Base-by-base conservation (phyloP, 345 rosid species). In the Eucalyptus erythrocorys region DNA sequence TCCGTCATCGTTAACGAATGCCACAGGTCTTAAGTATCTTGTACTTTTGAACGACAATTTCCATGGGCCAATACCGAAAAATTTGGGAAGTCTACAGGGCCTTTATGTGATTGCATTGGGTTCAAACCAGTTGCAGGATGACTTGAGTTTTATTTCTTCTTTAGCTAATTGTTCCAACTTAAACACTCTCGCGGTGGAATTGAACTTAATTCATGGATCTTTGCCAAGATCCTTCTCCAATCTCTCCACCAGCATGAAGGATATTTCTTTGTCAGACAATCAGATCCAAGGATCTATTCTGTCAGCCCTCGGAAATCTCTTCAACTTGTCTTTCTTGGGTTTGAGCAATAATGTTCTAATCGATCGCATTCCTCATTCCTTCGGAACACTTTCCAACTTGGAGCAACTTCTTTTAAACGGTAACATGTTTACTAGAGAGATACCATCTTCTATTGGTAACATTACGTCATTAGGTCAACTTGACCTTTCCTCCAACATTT, bases 111-210 rank as follows among this genome's bases (percentile, higher is more conserved):
- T 9, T 45, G 11, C 3, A 8, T 45, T 45, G 47, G 47, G 10
- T 45, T 8, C 0, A 8, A 45, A 45, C 47, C 47, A 45, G 3
- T 45, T 45, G 47, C 47, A 45, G 47, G 47, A 2, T 45, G 47
- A 45, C 47, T 45, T 45, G 47, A 45, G 47, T 9, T 45, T 45
- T 45, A 45, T 45, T 45, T 45, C 47, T 45, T 45, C 47, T 45
- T 45, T 45, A 45, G 47, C 3, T 45, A 45, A 45, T 45, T 45
- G 47, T 45, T 45, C 47, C 47, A 45, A 45, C 47, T 45, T 45
- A 45, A 8, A 45, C 3, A 4, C 6, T 14, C 17, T 61, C 34
- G 1, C 1, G 2, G 3, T 45, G 71, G 2, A 6, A 34, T 3
- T 2, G 13, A 61, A 30, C 9, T 61, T 30, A 9, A 61, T 30